Conservation (phyloP, 768 basidiomycete species). For the Guyanaporus albipodus region DNA sequence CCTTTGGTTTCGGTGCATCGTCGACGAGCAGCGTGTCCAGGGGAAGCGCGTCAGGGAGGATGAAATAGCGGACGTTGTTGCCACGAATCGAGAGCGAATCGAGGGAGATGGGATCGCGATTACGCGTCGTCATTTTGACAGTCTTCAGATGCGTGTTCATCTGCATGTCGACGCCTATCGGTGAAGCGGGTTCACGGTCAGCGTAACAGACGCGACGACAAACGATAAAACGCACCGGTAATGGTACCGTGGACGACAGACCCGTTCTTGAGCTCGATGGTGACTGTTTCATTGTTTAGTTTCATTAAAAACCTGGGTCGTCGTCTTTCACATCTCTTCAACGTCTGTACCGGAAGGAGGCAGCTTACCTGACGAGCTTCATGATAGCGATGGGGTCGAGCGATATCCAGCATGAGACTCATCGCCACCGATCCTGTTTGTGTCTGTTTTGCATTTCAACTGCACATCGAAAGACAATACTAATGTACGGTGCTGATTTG, state of each 20-base stretch:
- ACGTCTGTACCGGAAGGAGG: not conserved
- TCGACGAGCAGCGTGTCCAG: slow-evolving; percentile 96
- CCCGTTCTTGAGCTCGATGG: slow-evolving; percentile 97
- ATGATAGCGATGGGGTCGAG: slow-evolving; percentile 42
- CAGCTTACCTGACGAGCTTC: slow-evolving; percentile 77
- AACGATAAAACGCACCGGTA: slow-evolving; percentile 59
- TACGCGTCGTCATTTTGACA: slow-evolving; percentile 92
- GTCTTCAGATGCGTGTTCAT: slow-evolving; percentile 99
- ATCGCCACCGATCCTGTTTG: slow-evolving; percentile 23
- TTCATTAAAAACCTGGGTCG: slow-evolving; percentile 99
- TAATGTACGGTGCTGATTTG: too few relatives aligned
- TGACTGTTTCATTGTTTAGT: slow-evolving; percentile 98
- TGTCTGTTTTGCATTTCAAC: slow-evolving; percentile 12
- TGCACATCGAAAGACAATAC: too few relatives aligned
- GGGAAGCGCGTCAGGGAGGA: slow-evolving; percentile 95
- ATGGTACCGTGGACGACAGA: slow-evolving; percentile 94
- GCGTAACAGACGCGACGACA: not conserved
- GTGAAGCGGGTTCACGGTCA: slow-evolving; percentile 4
- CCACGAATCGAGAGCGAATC: slow-evolving; percentile 94
- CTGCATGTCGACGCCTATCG: slow-evolving; percentile 92
- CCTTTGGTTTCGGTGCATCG: slow-evolving; percentile 95
- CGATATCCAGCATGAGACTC: slow-evolving; percentile 15
- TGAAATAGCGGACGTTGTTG: slow-evolving; percentile 94
- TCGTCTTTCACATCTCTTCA: too few relatives aligned
- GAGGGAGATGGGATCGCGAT: slow-evolving; percentile 80